Evolutionary conservation across 768 basidiomycete genomes (phyloP), one percentile per base, ranked within the genome.

Genomic region (Clathrus columnatus): DNA sequence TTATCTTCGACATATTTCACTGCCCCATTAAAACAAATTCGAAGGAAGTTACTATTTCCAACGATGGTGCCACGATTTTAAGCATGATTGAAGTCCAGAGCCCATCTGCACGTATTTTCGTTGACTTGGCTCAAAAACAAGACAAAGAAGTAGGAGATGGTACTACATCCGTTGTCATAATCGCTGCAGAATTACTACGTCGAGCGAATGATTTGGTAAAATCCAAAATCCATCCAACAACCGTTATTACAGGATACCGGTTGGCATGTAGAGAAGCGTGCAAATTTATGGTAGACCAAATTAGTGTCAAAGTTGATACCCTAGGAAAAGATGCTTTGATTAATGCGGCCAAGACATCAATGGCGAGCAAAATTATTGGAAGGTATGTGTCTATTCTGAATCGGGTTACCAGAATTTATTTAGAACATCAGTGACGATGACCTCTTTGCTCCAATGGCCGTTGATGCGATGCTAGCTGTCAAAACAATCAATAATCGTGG

Each of bases 1-100:
- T 20, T 29, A 36, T n/a, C 29, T 48, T 56, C n/a, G n/a, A n/a
- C n/a, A n/a, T n/a, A n/a, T n/a, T n/a, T n/a, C n/a, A n/a, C n/a
- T n/a, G n/a, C n/a, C n/a, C n/a, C n/a, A n/a, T n/a, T n/a, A n/a
- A n/a, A n/a, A n/a, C n/a, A n/a, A n/a, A n/a, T n/a, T n/a, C n/a
- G n/a, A n/a, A 95, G 92, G 96, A 99, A 79, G 94, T 98, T 26
- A 98, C 96, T 27, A 98, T 99, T 68, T 97, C 96, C 47, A 99
- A 99, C 72, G 96, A 98, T 73, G 96, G 96, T 48, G 96, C 96
- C 16, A 98, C 96, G n/a, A 99, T 99, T 63, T 82, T 99, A 36
- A 85, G 90, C 21, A 77, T 98, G 18, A 76, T 98, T 41, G 84
- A 91, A 16, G 94, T 99, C 45, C 91, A 96, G 64, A 92, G 98